Evolutionary conservation across 805 yeast genomes (phyloP).

Genomic region (Sporopachydermia lactativora): DNA sequence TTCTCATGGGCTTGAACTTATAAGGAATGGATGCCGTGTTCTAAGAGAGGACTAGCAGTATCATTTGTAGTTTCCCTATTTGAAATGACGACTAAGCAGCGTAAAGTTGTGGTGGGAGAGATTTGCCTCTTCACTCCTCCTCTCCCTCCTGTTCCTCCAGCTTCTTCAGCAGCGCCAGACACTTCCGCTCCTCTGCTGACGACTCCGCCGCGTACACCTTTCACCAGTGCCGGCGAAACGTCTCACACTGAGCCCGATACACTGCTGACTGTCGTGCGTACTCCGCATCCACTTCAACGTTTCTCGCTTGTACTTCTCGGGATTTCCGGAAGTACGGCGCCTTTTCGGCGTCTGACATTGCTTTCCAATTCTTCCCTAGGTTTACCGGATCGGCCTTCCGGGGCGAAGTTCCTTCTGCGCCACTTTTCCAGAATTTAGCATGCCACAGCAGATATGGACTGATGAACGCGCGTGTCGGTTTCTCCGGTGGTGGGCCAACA

Average conservation of each 20-base stretch:
- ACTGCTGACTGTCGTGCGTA: conserved; percentile 17
- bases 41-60: no score
- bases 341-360: conserved; percentile 21
- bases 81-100: no score
- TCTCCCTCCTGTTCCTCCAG: no score
- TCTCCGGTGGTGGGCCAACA: conserved; percentile 23
- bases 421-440: conserved; percentile 26
- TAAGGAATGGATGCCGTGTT: no score
- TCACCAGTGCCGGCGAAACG: conserved; percentile 22
- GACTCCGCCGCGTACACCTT: conserved; percentile 20
- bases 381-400: conserved; percentile 26
- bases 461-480: conserved; percentile 24
- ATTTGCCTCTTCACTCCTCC: no score
- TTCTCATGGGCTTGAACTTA: no score
- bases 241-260: conserved; percentile 23
- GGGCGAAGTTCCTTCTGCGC: conserved; percentile 23
- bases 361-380: conserved; percentile 26
- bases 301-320: conserved; percentile 19
- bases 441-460: conserved; percentile 27
- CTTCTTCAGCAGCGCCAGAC: no score
- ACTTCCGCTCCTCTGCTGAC: conserved; percentile 16
- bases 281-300: conserved; percentile 19
- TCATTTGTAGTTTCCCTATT: no score
- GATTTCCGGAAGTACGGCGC: conserved; percentile 23
- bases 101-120: no score